Evolutionary conservation across 2,329 filamentous ascomycete genomes (phyloP).

Genomic region (Calonectria crousiana): DNA sequence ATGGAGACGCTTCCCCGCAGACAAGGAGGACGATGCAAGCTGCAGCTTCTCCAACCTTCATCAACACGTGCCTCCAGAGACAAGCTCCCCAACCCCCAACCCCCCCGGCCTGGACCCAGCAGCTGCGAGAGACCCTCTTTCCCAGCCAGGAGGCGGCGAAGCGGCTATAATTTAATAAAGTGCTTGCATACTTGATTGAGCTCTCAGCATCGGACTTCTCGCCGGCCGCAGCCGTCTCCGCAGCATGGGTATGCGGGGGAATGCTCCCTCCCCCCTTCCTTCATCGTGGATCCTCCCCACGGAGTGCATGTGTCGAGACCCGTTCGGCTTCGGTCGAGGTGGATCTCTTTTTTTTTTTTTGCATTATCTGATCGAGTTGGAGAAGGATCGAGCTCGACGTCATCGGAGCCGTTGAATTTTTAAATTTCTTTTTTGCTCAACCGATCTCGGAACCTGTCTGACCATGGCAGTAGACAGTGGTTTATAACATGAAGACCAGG

Average conservation of each 20-base stretch:
- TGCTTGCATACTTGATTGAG: not conserved
- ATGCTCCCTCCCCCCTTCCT: too few species aligned
- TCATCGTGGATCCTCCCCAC: slow-evolving; percentile 25
- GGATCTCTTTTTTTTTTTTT: too few species aligned
- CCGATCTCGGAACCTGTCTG: slow-evolving; percentile 3
- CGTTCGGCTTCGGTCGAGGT: slow-evolving; percentile 6
- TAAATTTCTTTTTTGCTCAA: not conserved
- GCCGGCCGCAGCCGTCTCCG: slow-evolving; percentile 30
- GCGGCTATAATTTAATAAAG: not conserved
- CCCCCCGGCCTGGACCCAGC: not conserved
- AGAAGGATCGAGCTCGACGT: not conserved
- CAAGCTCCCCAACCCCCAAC: not conserved
- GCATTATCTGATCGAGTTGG: slow-evolving; percentile 7
- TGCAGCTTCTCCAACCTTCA: slow-evolving; percentile 13
- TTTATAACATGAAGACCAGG: not conserved
- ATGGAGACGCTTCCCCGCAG: slow-evolving; percentile 10
- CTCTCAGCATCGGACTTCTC: slow-evolving; percentile 29
- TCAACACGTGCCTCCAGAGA: not conserved
- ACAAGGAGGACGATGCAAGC: not conserved
- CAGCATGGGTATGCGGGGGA: slow-evolving; percentile 33
- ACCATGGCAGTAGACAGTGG: too few species aligned
- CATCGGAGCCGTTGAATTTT: not conserved
- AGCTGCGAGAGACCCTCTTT: not conserved
- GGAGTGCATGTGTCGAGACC: slow-evolving; percentile 31
- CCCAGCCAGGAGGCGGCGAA: not conserved